Evolutionary conservation across 352 stramenopile species (phyloP).

Genomic region (Pythium plurisporium): DNA sequence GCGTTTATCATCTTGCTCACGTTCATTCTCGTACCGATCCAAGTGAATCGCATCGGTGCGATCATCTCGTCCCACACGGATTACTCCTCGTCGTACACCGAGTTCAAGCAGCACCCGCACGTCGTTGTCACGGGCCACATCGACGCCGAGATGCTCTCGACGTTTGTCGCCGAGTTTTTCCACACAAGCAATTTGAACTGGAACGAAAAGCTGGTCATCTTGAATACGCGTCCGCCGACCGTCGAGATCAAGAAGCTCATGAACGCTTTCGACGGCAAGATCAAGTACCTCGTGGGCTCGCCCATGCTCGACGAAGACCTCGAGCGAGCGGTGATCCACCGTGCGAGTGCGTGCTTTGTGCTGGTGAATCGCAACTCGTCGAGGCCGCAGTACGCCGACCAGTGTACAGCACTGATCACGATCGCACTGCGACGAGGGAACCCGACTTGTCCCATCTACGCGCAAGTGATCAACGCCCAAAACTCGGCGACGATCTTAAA

Average conservation of each 20-base stretch:
- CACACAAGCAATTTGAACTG: slow-evolving; percentile 80
- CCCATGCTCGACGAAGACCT: slow-evolving; percentile 79
- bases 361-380: slow-evolving; percentile 53
- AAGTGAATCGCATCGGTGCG: slow-evolving; percentile 67
- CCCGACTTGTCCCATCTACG: slow-evolving; percentile 66
- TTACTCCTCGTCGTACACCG: slow-evolving; percentile 71
- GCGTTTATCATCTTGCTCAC: slow-evolving; percentile 81
- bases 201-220: slow-evolving; percentile 77
- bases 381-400: slow-evolving; percentile 56
- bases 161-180: slow-evolving; percentile 85
- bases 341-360: slow-evolving; percentile 61
- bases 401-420: slow-evolving; percentile 69
- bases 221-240: slow-evolving; percentile 55
- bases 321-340: slow-evolving; percentile 43
- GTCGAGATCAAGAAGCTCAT: slow-evolving; percentile 73
- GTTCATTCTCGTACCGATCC: slow-evolving; percentile 76
- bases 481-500: slow-evolving; percentile 66
- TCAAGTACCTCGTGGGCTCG: slow-evolving; percentile 81
- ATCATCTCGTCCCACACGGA: slow-evolving; percentile 80
- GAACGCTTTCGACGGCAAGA: slow-evolving; percentile 68
- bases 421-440: slow-evolving; percentile 71
- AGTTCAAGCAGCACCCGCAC: slow-evolving; percentile 69
- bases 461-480: slow-evolving; percentile 65
- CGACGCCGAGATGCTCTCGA: slow-evolving; percentile 47
- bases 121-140: slow-evolving; percentile 74